Evolutionary conservation across 208 protist species (phyloP), one percentile per base, ranked within the genome.

Genomic region (Paratrypanosoma confusum): DNA sequence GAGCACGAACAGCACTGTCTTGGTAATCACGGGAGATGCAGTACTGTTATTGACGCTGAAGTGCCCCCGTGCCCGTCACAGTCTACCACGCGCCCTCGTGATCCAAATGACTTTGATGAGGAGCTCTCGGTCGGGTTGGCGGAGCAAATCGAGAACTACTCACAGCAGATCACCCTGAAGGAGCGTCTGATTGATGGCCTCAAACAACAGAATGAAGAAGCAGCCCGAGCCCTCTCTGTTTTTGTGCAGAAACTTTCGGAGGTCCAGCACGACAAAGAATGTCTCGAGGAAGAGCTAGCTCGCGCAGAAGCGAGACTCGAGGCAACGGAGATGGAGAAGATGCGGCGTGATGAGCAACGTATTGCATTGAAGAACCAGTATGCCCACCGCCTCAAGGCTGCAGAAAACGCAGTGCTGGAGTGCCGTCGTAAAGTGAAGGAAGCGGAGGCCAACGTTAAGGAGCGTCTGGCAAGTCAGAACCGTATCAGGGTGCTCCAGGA

Each of bases 211-310:
- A 76, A 73, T 11, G 60, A 45, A 16, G 62, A 65, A n/a, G 57
- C 64, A 1, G 31, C 51, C 13, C 52, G 33, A 20, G 62, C 56
- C 14, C 36, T 80, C 16, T 17, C 33, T n/a, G 35, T 71, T 18
- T 71, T 57, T 34, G 54, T 65, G 48, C 39, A 23, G 8, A 48
- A 40, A 11, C 50, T 77, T 29, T 29, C 54, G 18, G 32, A 47
- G 24, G 57, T 61, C 7, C 35, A 52, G 3, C n/a, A 44, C 6
- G 51, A 51, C 17, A 69, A 71, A 43, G 40, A 36, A 2, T 34
- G 22, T 8, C 56, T 81, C 27, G 52, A 59, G 26, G 57, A 62
- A 23, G 71, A 88, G 33, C 46, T 81, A 33, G 40, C 37, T n/a
- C 29, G 33, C 20, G 62, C 65, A 10, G 65, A 71, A 51, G 40